Base-by-base conservation (phyloP, 306 rosid species). In the Vigna unguiculata region DNA sequence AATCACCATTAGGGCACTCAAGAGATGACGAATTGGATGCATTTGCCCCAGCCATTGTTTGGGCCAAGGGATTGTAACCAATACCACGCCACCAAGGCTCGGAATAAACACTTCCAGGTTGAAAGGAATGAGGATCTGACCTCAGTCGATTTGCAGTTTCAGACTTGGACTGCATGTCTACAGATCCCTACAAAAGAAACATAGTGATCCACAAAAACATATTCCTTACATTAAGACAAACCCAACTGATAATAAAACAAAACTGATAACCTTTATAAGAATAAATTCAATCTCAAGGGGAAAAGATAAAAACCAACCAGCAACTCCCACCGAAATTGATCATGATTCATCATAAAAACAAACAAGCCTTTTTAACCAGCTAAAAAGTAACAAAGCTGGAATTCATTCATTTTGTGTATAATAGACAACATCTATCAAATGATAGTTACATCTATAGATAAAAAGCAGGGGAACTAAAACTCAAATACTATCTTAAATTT, bases 61-160 rank as follows among this genome's bases (percentile, higher is more conserved):
- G 86, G 13, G 86, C 67, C 47, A 83, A 60, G 53, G 92, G 85
- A 78, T 86, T 90, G 86, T 85, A 89, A 28, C 90, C 97, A 69
- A 40, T 72, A 49, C 75, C 85, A 40, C 89, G 93, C 96, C 97
- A 95, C 99, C 99, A 95, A 53, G 96, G 97, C 83, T 95, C 97
- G 22, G 83, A 46, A 81, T 82, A 92, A 80, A 84, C 87, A 82
- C 64, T 48, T 21, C 79, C 21, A 1, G 89, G 87, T 25, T 87
- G 88, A 84, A 88, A 80, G 19, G 87, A 63, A 74, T 86, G 93
- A 49, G 85, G 82, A 89, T 84, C 90, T 46, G 89, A 69, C 69
- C 82, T 83, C n/a, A 78, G 77, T 59, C 45, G 87, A 69, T 88
- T 87, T 61, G 85, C 81, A 72, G 85, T 83, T 75, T 83, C 92